Base-by-base conservation (phyloP, 1,284 basidiomycete species). In the Vanrija sp. region DNA sequence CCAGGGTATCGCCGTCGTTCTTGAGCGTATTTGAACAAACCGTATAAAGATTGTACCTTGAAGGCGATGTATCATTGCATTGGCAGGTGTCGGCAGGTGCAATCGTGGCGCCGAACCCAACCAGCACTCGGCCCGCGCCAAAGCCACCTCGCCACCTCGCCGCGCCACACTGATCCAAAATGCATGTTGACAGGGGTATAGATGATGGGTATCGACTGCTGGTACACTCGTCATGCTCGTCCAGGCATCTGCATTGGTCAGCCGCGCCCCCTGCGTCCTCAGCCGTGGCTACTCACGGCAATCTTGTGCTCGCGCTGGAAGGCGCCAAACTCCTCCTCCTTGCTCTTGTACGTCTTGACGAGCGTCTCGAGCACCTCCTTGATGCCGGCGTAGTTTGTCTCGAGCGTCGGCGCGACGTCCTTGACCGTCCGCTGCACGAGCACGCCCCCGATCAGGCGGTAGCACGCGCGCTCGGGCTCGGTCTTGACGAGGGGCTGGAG, bases 391-490 rank as follows among this genome's bases (percentile, higher is more conserved):
- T 84, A 82, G 68, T 93, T 95, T 15, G 85, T 89, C 73, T 89
- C 83, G 41, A 97, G 77, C 20, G 88, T 85, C 39, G 95, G 95
- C 31, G 92, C 85, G 31, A 98, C 92, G 65, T 98, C 96, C 70
- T 88, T 86, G 43, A 98, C 96, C 0, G 92, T 98, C 45, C 94
- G 83, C 75, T 98, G 93, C 23, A 98, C 94, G 9, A 99, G 82
- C 3, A 97, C 87, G 25, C 95, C 96, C 12, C 96, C 96, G 57
- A 99, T 89, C 62, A 98, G 81, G 46, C 96, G 85, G 78, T 98
- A 99, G 77, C 96, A 98, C 77, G 91, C 93, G 57, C 96, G 85
- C 68, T 85, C 82, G 22, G 95, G 92, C 56, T 95, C 89, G 8
- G 85, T 85, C 63, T 93, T 86, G 55, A 67, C 43, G 6, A 76